Conservation (phyloP, 139 green algal genomes). For the Nannochloris sp. region DNA sequence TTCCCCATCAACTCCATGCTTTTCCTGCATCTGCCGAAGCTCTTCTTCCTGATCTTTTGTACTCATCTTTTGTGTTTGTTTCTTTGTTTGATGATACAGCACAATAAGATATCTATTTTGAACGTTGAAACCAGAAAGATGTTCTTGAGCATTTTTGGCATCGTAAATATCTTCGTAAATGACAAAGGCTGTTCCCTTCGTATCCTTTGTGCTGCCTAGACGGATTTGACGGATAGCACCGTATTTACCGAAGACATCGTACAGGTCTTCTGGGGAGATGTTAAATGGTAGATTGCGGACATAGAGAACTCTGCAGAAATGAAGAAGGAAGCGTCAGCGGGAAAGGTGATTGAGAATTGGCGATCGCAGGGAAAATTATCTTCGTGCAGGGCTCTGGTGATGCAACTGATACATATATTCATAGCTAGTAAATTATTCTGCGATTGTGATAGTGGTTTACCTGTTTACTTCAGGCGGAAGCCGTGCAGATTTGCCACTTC, state of each 20-base stretch:
- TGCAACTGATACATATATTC: background rate
- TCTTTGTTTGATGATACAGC: conserved; percentile 82
- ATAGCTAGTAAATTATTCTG: background rate
- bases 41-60: conserved; percentile 88
- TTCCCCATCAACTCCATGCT: conserved; percentile 83
- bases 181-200: conserved; percentile 92
- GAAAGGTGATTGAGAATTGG: background rate
- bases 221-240: conserved; percentile 90
- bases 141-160: conserved; percentile 87
- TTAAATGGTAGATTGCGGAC: conserved; percentile 97
- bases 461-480: conserved; percentile 61
- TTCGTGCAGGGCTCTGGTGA: background rate
- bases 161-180: conserved; percentile 99
- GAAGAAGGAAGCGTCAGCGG: background rate
- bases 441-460: conserved; percentile 2
- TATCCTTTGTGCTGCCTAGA: conserved; percentile 82
- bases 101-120: conserved; percentile 85
- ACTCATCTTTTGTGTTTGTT: conserved; percentile 71
- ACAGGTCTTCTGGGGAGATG: conserved; percentile 88
- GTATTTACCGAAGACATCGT: conserved; percentile 97
- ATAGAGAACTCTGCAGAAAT: conserved; percentile 55
- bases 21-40: conserved; percentile 75
- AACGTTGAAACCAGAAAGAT: conserved; percentile 96
- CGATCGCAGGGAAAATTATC: background rate
- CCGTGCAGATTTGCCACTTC: background rate